Evolutionary conservation across 768 basidiomycete species (phyloP), one percentile per base, ranked within the genome.

Genomic region (Lactarius pseudohatsudake): DNA sequence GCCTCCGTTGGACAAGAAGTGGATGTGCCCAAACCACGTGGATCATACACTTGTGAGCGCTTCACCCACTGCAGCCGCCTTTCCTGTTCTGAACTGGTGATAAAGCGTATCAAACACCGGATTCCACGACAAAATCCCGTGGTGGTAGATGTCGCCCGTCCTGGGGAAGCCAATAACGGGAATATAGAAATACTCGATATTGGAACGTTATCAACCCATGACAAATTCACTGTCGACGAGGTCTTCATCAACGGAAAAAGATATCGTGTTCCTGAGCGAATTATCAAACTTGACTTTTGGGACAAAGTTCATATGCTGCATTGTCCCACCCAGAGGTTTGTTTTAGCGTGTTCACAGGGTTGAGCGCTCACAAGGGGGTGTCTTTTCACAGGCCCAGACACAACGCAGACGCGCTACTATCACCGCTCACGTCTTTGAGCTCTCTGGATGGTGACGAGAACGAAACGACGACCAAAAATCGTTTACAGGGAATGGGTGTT

Each of bases 21-120:
- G 96, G 96, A 97, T 96, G 95, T 99, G 97, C 76, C 97, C 97
- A 9, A 94, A 96, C 73, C 97, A 99, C 74, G 88, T 87, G n/a
- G 95, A 97, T 70, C 86, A 87, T 65, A 83, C 88, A 61, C 76
- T 92, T 66, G 96, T 96, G 74, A 77, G 93, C 80, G 8, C 59
- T 36, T 56, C 22, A 41, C 63, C 55, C 61, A 32, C 41, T 43
- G 55, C 18, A 9, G 53, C 62, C 59, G 57, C 64, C 18, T 55
- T 56, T 70, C 65, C n/a, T 54, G 16, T 41, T 63, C 53, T 72
- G 64, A 32, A 65, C 68, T 47, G 57, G 50, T n/a, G 70, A 60
- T 59, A 2, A 72, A 97, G 95, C 85, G 83, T 75, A 84, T 87
- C 4, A 93, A 92, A 73, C 87, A 86, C 65, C 87, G 95, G 45